These are phyloP conservation scores for Yamadazyma songkhlaensis DNA, from an alignment of 1,139 yeast genomes.

Conservation along the genomic window DNA sequence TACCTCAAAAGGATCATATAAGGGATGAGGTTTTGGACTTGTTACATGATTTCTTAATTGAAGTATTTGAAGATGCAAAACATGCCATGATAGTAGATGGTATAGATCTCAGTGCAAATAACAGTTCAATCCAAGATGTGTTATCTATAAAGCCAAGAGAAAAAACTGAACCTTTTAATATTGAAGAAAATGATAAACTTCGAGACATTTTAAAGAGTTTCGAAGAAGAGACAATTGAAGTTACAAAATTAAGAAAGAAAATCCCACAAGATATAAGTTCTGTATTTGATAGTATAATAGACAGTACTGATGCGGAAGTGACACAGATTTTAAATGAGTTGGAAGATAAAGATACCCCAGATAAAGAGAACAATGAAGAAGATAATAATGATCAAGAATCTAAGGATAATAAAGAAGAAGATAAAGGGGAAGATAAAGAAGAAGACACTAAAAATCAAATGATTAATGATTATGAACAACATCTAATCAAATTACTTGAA, in stretches of 20 bases:
- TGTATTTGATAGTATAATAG: constrained; percentile 27
- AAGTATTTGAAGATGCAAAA: constrained; percentile 51
- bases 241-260: constrained; percentile 50
- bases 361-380: constrained; percentile 6
- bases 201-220: constrained; percentile 52
- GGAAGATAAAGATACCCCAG: constrained; percentile 13
- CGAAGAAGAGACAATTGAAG: constrained; percentile 54
- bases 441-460: constrained; percentile 15
- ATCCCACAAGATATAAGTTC: constrained; percentile 40
- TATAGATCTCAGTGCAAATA: constrained; percentile 20
- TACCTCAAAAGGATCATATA: constrained; percentile 52
- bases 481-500: constrained; percentile 15
- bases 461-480: constrained; percentile 25
- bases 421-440: background rate
- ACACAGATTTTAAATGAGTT: constrained; percentile 21
- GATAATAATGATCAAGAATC: too few relatives aligned
- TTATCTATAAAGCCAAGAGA: constrained; percentile 34
- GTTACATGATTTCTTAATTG: constrained; percentile 43
- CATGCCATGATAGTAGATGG: constrained; percentile 53
- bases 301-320: constrained; percentile 31
- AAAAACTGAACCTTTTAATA: constrained; percentile 62
- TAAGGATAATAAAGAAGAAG: constrained; percentile 4
- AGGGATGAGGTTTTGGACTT: constrained; percentile 41
- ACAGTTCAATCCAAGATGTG: constrained; percentile 19
- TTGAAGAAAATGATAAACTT: constrained; percentile 51